These are phyloP conservation scores for Clarireedia monteithiana DNA, from an alignment of 2,329 filamentous ascomycete species.

Conservation along the genomic window DNA sequence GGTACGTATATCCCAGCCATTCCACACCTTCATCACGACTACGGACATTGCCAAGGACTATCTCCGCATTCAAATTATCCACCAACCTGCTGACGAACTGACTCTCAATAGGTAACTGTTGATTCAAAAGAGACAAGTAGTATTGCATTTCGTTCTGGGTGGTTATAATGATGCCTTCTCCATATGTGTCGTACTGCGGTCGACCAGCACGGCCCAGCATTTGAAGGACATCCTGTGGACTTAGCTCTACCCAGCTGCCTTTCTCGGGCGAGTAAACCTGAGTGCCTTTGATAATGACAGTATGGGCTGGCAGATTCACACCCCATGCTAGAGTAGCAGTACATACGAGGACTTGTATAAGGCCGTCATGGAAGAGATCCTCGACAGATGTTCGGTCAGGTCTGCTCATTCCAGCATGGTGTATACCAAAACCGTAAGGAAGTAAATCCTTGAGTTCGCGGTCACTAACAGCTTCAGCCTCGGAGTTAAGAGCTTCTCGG, in stretches of 20 bases:
- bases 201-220: slow-evolving; percentile 97
- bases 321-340: slow-evolving; percentile 98
- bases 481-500: slow-evolving; percentile 78
- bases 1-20: slow-evolving; percentile 96
- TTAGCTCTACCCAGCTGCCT: slow-evolving; percentile 96
- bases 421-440: slow-evolving; percentile 95
- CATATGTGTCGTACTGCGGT: slow-evolving; percentile 94
- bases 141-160: slow-evolving; percentile 93
- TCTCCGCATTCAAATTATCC: slow-evolving; percentile 92
- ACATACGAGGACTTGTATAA: slow-evolving; percentile 91
- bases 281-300: slow-evolving; percentile 97
- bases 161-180: slow-evolving; percentile 97
- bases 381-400: slow-evolving; percentile 94
- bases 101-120: slow-evolving; percentile 95
- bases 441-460: slow-evolving; percentile 86
- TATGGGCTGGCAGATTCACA: slow-evolving; percentile 95
- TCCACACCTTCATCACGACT: slow-evolving; percentile 95
- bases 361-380: slow-evolving; percentile 84
- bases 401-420: slow-evolving; percentile 95
- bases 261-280: slow-evolving; percentile 98
- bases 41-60: slow-evolving; percentile 89
- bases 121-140: slow-evolving; percentile 92
- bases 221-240: slow-evolving; percentile 93
- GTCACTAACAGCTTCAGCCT: slow-evolving; percentile 75
- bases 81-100: slow-evolving; percentile 89